Evolutionary conservation across 2,329 filamentous ascomycete genomes (phyloP).

Genomic region (Penicillium sp.): DNA sequence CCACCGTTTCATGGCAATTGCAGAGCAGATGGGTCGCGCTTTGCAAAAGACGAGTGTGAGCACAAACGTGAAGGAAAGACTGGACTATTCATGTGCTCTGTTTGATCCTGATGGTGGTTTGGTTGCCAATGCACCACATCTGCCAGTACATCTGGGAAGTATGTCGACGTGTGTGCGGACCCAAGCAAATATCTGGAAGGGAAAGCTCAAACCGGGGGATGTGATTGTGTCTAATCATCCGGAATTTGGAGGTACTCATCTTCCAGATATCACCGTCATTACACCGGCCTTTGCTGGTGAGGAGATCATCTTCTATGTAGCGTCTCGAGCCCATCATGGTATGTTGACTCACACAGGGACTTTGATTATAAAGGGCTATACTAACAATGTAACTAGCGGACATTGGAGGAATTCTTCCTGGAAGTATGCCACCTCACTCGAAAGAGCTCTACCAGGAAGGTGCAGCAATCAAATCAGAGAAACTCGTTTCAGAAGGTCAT

Average conservation of each 20-base stretch:
- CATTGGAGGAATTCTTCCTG: conserved; percentile 72
- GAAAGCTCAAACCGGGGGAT: conserved; percentile 70
- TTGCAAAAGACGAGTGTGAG: conserved; percentile 76
- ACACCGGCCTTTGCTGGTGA: conserved; percentile 69
- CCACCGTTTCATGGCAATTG: conserved; percentile 80
- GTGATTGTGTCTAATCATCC: conserved; percentile 77
- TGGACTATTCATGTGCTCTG: conserved; percentile 74
- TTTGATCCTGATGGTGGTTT: conserved; percentile 68
- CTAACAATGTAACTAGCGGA: conserved; percentile 48
- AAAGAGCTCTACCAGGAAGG: conserved; percentile 63
- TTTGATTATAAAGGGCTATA: not conserved
- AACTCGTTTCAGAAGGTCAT: conserved; percentile 36
- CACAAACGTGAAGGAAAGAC: conserved; percentile 72
- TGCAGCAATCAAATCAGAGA: conserved; percentile 59
- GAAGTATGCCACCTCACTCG: conserved; percentile 74
- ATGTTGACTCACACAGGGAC: conserved; percentile 48
- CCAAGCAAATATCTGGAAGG: conserved; percentile 72
- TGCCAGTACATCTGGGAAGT: conserved; percentile 72
- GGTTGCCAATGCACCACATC: conserved; percentile 72
- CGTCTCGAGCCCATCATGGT: conserved; percentile 67
- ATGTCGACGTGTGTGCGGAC: conserved; percentile 76
- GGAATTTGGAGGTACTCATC: conserved; percentile 73
- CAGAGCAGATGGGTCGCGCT: conserved; percentile 77
- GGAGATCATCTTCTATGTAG: conserved; percentile 70
- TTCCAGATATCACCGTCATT: conserved; percentile 73